These are phyloP conservation scores for Fusarium kyushuense DNA, from an alignment of 2,329 filamentous ascomycete species.

Conservation along the genomic window DNA sequence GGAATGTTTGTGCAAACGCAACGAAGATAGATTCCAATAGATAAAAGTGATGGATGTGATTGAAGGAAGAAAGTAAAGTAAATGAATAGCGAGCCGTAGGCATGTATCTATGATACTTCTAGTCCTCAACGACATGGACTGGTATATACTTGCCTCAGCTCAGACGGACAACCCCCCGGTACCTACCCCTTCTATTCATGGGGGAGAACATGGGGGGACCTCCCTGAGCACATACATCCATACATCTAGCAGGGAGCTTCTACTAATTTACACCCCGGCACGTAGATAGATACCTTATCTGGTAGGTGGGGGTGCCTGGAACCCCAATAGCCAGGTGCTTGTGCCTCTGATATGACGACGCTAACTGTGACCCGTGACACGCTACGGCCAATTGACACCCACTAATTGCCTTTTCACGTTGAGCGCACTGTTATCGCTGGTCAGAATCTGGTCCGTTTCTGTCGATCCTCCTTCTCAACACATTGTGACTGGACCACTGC, in stretches of 20 bases:
- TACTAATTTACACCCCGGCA: not conserved
- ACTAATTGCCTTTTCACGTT: not conserved
- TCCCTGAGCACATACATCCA: not conserved
- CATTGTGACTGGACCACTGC: not conserved
- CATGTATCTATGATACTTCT: not conserved
- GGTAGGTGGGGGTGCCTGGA: constrained; percentile 42
- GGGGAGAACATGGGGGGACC: not conserved
- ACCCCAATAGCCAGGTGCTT: constrained; percentile 20
- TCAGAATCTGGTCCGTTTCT: constrained; percentile 19
- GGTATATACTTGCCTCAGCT: not conserved
- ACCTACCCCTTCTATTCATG: constrained; percentile 1
- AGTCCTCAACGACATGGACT: constrained; percentile 19
- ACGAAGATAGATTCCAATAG: constrained; percentile 39
- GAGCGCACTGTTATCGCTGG: constrained; percentile 5
- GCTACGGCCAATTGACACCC: constrained; percentile 25
- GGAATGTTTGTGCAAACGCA: constrained; percentile 27
- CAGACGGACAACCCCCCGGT: not conserved
- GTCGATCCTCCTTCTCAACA: constrained; percentile 16
- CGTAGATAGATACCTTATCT: constrained; percentile 2
- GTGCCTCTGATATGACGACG: constrained; percentile 14
- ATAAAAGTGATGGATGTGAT: not conserved
- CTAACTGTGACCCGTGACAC: constrained; percentile 29
- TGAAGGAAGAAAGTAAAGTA: not conserved
- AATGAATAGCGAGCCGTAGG: not conserved
- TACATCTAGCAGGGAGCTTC: not conserved